These are phyloP conservation scores for Erysimum cheiri DNA, from an alignment of 441 rosid species.

Conservation along the genomic window DNA sequence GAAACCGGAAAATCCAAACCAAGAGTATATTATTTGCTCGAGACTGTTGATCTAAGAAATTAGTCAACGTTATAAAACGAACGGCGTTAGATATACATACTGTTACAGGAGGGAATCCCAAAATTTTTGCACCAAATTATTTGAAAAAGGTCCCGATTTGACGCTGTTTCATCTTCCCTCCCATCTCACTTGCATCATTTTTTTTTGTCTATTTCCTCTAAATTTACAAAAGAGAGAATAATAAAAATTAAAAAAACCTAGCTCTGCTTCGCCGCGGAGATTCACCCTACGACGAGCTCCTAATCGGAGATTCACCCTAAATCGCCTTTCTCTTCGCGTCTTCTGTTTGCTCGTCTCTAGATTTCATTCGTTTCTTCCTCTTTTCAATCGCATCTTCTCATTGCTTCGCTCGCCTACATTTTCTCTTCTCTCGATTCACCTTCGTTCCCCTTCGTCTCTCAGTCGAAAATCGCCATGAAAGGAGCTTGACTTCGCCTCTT, in stretches of 20 bases:
- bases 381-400: too few relatives aligned
- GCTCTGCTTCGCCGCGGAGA: conserved; percentile 28
- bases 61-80: conserved; percentile 1
- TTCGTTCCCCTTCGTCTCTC: too few relatives aligned
- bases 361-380: too few relatives aligned
- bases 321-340: too few relatives aligned
- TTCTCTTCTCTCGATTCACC: too few relatives aligned
- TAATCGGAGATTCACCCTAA: too few relatives aligned
- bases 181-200: conserved; percentile 18
- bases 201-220: conserved; percentile 9
- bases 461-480: too few relatives aligned
- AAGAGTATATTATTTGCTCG: background rate
- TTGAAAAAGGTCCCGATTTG: background rate
- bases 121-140: background rate
- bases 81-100: conserved; percentile 28
- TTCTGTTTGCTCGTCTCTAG: too few relatives aligned
- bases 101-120: conserved; percentile 34
- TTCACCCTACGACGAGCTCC: conserved; percentile 28
- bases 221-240: background rate
- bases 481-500: too few relatives aligned
- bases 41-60: too few relatives aligned
- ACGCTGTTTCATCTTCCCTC: conserved; percentile 42
- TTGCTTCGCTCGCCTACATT: too few relatives aligned
- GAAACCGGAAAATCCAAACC: background rate
- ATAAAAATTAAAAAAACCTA: background rate